phyloP scores from a whole-genome alignment of 1,139 yeast species.

The Pichia terricola region DNA sequence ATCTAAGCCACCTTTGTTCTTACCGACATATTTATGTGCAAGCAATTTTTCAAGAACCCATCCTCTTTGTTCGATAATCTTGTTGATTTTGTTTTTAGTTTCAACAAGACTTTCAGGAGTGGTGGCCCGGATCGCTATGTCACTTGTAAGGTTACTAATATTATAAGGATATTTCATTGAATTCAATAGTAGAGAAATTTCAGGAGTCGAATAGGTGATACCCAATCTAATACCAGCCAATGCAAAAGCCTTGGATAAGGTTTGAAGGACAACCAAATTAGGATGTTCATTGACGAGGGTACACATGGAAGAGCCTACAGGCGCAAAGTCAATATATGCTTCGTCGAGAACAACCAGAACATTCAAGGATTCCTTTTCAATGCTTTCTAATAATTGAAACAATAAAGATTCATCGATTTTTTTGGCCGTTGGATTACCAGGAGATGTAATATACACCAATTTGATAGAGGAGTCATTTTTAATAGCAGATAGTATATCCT shows the following conservation, averaged over 20 bases:
- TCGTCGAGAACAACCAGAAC: constrained; percentile 88
- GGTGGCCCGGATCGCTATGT: constrained; percentile 68
- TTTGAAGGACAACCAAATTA: constrained; percentile 81
- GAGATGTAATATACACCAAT: constrained; percentile 80
- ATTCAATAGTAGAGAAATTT: constrained; percentile 60
- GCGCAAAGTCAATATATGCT: constrained; percentile 85
- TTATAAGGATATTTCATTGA: constrained; percentile 95
- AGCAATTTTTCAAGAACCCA: constrained; percentile 44
- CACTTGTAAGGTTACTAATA: constrained; percentile 73
- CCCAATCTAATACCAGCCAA: constrained; percentile 92
- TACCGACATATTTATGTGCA: constrained; percentile 53
- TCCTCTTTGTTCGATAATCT: constrained; percentile 46
- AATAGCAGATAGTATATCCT: constrained; percentile 45
- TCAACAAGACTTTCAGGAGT: constrained; percentile 42
- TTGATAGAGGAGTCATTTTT: constrained; percentile 52
- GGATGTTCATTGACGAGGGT: constrained; percentile 76
- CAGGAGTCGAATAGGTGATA: constrained; percentile 54
- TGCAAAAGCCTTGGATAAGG: constrained; percentile 90
- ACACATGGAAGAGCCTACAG: constrained; percentile 59
- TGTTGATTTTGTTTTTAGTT: constrained; percentile 48
- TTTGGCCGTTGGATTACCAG: constrained; percentile 95
- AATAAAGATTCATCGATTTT: constrained; percentile 42
- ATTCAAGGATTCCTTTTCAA: constrained; percentile 41
- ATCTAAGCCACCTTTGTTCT: constrained; percentile 76
- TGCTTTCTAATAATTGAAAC: constrained; percentile 39